A percentile compares a stretch with the other conserved stretches of the same genome.
Evolutionary conservation across 2,329 filamentous ascomycete species (phyloP).

Genomic region (Fusarium pseudoanthophilum): DNA sequence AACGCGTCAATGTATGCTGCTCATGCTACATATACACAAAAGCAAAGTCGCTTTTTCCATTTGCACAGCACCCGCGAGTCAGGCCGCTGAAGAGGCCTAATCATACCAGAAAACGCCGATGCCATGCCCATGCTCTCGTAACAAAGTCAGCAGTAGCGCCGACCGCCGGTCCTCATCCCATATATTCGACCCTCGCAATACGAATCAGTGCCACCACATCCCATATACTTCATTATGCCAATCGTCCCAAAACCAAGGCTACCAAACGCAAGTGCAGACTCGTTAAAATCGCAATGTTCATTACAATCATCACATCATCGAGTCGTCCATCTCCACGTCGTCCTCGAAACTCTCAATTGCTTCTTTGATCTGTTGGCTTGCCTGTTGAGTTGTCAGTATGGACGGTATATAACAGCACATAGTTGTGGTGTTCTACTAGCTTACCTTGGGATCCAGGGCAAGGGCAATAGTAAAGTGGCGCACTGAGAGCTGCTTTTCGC

Average conservation of each 20-base stretch:
- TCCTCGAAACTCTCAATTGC: slow-evolving; percentile 93
- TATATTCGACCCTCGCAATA: slow-evolving; percentile 14
- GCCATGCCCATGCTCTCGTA: slow-evolving; percentile 51
- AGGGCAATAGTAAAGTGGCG: slow-evolving; percentile 94
- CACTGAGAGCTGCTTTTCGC: slow-evolving; percentile 82
- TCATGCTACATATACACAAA: slow-evolving; percentile 43
- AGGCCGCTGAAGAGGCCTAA: slow-evolving; percentile 26
- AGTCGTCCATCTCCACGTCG: slow-evolving; percentile 76
- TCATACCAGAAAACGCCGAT: slow-evolving; percentile 47
- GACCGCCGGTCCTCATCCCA: slow-evolving; percentile 6
- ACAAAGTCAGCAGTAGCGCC: slow-evolving; percentile 38
- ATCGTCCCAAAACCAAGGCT: slow-evolving; percentile 30
- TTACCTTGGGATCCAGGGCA: slow-evolving; percentile 95
- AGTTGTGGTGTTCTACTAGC: slow-evolving; percentile 36
- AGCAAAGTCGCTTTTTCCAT: slow-evolving; percentile 30
- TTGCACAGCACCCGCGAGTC: slow-evolving; percentile 30
- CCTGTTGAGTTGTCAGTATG: slow-evolving; percentile 60
- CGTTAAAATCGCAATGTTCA: slow-evolving; percentile 42
- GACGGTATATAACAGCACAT: not conserved
- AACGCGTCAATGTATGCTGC: slow-evolving; percentile 23
- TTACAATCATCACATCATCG: slow-evolving; percentile 66
- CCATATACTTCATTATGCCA: slow-evolving; percentile 33
- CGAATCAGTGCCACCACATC: not conserved
- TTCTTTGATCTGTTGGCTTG: slow-evolving; percentile 93
- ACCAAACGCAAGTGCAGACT: slow-evolving; percentile 38